A percentile compares a stretch with the other conserved stretches of the same genome.
phyloP scores from a whole-genome alignment of 371 early-diverging fungal species.

The Mycotypha africana region DNA sequence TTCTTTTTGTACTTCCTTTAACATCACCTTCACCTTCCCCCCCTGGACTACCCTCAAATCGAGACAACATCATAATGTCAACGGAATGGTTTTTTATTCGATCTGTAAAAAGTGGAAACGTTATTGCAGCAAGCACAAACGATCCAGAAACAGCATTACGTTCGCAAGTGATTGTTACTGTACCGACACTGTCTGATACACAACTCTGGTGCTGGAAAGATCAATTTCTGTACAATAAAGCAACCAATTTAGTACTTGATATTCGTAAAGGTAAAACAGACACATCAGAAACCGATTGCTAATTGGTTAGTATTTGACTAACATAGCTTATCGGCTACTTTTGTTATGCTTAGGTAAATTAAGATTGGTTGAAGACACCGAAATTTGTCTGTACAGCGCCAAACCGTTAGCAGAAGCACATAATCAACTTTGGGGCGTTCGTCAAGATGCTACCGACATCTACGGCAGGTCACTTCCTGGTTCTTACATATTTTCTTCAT shows the following conservation, averaged over 20 bases:
- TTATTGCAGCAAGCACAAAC: slow-evolving; percentile 20
- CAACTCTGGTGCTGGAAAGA: slow-evolving; percentile 46
- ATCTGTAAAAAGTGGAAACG: slow-evolving; percentile 27
- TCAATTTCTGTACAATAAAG: slow-evolving; percentile 34
- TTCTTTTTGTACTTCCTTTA: slow-evolving; percentile 6
- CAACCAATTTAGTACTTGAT: slow-evolving; percentile 34
- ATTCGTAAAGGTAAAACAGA: slow-evolving; percentile 46
- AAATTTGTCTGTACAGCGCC: slow-evolving; percentile 36
- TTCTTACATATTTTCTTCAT: slow-evolving; percentile 27
- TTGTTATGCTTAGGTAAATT: slow-evolving; percentile 35
- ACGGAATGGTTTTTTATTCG: slow-evolving; percentile 39
- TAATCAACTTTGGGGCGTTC: slow-evolving; percentile 38
- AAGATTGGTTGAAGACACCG: slow-evolving; percentile 45
- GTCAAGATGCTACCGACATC: slow-evolving; percentile 18
- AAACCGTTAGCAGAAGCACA: slow-evolving; percentile 32
- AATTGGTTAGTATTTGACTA: too few relatives aligned
- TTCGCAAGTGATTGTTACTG: slow-evolving; percentile 33
- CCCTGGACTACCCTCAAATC: too few relatives aligned
- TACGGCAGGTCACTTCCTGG: slow-evolving; percentile 27
- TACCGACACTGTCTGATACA: slow-evolving; percentile 21
- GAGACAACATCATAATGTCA: slow-evolving; percentile 4
- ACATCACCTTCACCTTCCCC: too few relatives aligned
- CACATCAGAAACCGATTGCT: too few relatives aligned
- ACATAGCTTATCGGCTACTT: background rate
- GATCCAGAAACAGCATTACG: slow-evolving; percentile 13